phyloP scores from a whole-genome alignment of 441 rosid species.

The Croton setiger region DNA sequence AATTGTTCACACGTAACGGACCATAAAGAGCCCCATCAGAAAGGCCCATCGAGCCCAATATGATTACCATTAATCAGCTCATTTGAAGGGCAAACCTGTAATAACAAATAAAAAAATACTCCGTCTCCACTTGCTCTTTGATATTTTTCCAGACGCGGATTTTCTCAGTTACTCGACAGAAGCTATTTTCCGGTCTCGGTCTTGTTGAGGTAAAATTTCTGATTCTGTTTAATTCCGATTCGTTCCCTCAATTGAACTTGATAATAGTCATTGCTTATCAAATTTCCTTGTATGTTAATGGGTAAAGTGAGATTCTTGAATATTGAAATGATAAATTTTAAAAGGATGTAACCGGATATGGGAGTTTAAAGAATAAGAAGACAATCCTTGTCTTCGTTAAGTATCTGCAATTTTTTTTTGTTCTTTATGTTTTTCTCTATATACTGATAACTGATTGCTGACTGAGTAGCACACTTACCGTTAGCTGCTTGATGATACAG shows the following conservation, averaged over 20 bases:
- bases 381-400: neutral
- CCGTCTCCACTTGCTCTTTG: neutral
- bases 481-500: neutral
- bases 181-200: neutral
- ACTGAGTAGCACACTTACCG: neutral
- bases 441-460: neutral
- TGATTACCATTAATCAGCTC: no score
- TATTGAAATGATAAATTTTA: neutral
- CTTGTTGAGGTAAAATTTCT: neutral
- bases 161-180: neutral
- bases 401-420: neutral
- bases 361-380: neutral
- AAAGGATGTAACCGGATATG: neutral
- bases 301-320: neutral
- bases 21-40: neutral
- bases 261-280: neutral
- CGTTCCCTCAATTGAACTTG: neutral
- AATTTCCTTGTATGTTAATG: neutral
- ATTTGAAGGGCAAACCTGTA: constrained; percentile 3
- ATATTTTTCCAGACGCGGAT: neutral
- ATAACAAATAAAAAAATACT: neutral
- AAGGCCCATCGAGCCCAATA: neutral
- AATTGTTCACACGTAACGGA: no score
- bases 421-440: constrained; percentile 2
- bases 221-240: no score